A percentile compares a stretch with the other conserved stretches of the same genome.
Conservation (phyloP, 257 asterid genomes). For the Cruciata laevipes region DNA sequence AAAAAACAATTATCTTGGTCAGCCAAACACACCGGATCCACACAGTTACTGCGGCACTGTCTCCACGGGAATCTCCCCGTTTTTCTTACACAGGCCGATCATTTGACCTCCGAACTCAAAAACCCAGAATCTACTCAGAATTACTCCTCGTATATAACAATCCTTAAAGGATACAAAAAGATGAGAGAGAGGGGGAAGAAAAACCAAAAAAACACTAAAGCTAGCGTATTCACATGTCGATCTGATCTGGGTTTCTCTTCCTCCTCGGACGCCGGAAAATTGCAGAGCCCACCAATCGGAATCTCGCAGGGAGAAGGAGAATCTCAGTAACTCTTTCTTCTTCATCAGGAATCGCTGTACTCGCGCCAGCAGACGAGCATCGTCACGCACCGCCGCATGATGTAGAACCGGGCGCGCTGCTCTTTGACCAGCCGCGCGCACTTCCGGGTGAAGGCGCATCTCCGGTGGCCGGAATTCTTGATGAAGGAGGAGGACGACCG, state of each 20-base stretch:
- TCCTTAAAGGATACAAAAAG: constrained; percentile 1
- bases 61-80: constrained; percentile 13
- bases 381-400: constrained; percentile 84
- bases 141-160: neutral
- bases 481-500: constrained; percentile 23
- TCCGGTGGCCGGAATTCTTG: constrained; percentile 30
- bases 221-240: constrained; percentile 10
- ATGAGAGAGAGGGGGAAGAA: neutral
- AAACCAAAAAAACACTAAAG: neutral
- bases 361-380: constrained; percentile 92
- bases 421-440: constrained; percentile 75
- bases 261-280: constrained; percentile 62
- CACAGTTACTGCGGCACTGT: constrained; percentile 9
- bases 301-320: constrained; percentile 61
- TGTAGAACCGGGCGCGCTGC: constrained; percentile 80
- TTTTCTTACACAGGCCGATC: neutral
- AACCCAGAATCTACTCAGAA: neutral
- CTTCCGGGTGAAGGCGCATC: constrained; percentile 67
- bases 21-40: constrained; percentile 39
- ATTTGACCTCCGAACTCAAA: neutral
- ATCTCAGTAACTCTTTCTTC: neutral
- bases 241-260: constrained; percentile 14
- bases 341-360: constrained; percentile 48
- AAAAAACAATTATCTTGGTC: constrained; percentile 8
- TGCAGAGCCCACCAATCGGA: constrained; percentile 22